phyloP scores from a whole-genome alignment of 805 yeast genomes.

The Myxozyma geophila region DNA sequence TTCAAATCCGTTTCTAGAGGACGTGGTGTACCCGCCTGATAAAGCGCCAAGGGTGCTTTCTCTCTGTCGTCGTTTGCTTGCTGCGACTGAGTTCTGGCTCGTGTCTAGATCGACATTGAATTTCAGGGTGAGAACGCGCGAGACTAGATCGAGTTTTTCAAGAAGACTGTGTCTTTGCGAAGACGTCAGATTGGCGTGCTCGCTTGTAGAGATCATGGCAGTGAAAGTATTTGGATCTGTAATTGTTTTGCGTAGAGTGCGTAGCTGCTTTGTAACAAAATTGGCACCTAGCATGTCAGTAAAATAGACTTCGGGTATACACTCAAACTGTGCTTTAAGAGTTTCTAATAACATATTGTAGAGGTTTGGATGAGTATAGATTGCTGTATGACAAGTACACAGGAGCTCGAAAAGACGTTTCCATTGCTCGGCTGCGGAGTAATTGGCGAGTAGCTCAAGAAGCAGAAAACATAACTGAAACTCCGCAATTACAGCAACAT shows the following conservation, averaged over 20 bases:
- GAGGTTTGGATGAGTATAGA: slow-evolving; percentile 41
- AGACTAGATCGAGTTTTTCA: not conserved
- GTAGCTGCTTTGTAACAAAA: slow-evolving; percentile 34
- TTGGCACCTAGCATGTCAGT: slow-evolving; percentile 45
- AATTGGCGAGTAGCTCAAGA: slow-evolving; percentile 61
- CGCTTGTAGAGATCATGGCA: not conserved
- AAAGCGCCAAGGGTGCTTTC: slow-evolving; percentile 9
- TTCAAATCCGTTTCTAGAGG: slow-evolving; percentile 33
- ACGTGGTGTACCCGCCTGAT: slow-evolving; percentile 9
- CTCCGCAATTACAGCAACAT: slow-evolving; percentile 54
- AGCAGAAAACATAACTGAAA: slow-evolving; percentile 57
- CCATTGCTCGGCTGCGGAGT: slow-evolving; percentile 71
- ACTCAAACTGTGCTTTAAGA: slow-evolving; percentile 48
- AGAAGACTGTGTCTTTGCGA: slow-evolving; percentile 2
- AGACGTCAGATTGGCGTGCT: not conserved
- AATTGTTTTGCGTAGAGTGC: slow-evolving; percentile 23
- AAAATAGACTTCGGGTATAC: slow-evolving; percentile 52
- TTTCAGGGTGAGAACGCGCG: not conserved
- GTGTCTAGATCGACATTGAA: slow-evolving; percentile 23
- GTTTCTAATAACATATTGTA: slow-evolving; percentile 44
- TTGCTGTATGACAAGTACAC: slow-evolving; percentile 46
- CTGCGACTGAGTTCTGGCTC: slow-evolving; percentile 5
- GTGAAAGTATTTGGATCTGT: not conserved
- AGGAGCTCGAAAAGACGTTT: slow-evolving; percentile 54
- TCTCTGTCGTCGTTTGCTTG: slow-evolving; percentile 8